phyloP scores from a whole-genome alignment of 352 stramenopile species.

The Phytophthora chlamydospora region DNA sequence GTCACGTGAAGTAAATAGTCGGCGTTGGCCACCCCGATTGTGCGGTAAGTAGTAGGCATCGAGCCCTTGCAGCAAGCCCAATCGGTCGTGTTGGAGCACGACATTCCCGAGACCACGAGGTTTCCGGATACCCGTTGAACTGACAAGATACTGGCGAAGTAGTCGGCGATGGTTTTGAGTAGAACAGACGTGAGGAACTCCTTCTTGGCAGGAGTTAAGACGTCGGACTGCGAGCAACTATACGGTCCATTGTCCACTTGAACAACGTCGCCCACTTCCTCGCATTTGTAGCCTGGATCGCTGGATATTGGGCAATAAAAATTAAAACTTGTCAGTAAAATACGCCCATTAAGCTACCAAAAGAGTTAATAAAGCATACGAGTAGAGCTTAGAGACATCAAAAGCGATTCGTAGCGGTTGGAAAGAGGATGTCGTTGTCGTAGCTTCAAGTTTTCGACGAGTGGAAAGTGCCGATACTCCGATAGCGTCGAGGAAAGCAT shows the following conservation, averaged over 20 bases:
- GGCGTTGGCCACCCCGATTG: constrained; percentile 59
- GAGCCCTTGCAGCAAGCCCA: constrained; percentile 72
- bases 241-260: constrained; percentile 56
- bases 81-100: constrained; percentile 42
- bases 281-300: constrained; percentile 70
- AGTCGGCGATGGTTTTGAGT: constrained; percentile 64
- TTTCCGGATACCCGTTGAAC: constrained; percentile 76
- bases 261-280: constrained; percentile 52
- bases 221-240: constrained; percentile 54
- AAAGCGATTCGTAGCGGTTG: constrained; percentile 82
- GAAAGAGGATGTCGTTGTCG: constrained; percentile 37
- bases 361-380: constrained; percentile 28
- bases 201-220: constrained; percentile 70
- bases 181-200: constrained; percentile 75
- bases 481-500: constrained; percentile 52
- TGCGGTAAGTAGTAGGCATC: constrained; percentile 57
- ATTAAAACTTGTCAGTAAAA: background rate
- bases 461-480: constrained; percentile 28
- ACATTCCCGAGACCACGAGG: constrained; percentile 62
- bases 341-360: background rate
- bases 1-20: constrained; percentile 86
- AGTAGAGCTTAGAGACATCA: constrained; percentile 74
- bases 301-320: constrained; percentile 22
- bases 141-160: constrained; percentile 66
- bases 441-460: constrained; percentile 40